Base-by-base conservation (phyloP, 495 filamentous ascomycete species). In the Aspergillus sclerotiicarbonarius region DNA sequence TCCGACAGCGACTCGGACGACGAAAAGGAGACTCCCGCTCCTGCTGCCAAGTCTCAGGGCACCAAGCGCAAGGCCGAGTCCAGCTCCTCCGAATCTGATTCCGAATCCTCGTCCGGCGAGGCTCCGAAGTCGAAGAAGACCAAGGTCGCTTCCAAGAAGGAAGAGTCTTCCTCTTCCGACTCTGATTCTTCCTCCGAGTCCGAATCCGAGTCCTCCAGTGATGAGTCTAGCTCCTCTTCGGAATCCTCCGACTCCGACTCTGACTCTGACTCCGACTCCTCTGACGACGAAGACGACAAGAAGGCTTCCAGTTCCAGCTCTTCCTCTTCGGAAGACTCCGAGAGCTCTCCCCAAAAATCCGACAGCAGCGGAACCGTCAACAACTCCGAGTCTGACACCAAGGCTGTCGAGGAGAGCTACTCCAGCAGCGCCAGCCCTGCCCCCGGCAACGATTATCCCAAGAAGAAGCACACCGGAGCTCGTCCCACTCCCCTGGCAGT, bases 51-150 rank as follows among this genome's bases (percentile, higher is more conserved):
- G 57, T 43, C 76, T 4, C 51, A 71, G 12, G 67, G 76, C 30
- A 66, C 72, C 39, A 90, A 90, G 75, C 85, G 87, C 59, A 90
- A 90, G 74, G 85, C 84, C 20, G 75, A 76, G 37, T 81, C 82
- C 4, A 74, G 69, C 69, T 76, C 73, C 31, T 79, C 72, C 43
- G 56, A 72, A 6, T 80, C 80, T 3, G 71, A 72, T 6, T 82
- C 81, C 6, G 74, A 73, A 30, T 76, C 75, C 12, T 73, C 73
- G 31, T 74, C 75, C 10, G 65, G 67, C 31, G 72, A 77, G 16
- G 68, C 67, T 21, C 68, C 72, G n/a, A 73, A 73, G 67, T 54
- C 63, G 31, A 78, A 78, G 68, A 76, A 74, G 57, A 70, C 63
- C n/a, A 73, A 75, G 66, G 48, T 65, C 0, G 55, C 65, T 30